These are phyloP conservation scores for Obelidium mucronatum DNA, from an alignment of 192 early-diverging fungal genomes.

Conservation along the genomic window DNA sequence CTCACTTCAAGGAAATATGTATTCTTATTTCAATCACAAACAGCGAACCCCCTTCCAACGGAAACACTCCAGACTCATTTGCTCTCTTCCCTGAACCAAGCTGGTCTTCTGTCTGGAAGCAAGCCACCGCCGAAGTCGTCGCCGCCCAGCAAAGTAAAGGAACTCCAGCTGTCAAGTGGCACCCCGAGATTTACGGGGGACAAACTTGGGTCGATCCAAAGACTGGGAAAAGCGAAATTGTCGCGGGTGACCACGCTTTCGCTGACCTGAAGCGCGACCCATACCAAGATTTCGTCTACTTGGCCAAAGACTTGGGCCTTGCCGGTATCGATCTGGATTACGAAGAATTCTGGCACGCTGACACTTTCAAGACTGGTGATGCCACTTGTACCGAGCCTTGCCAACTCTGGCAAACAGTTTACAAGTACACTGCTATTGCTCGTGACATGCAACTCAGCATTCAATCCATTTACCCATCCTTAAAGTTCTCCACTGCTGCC, in stretches of 20 bases:
- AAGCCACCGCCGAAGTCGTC: neutral
- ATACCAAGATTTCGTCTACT: conserved; percentile 17
- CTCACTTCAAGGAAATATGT: no score
- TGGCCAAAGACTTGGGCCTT: conserved; percentile 10
- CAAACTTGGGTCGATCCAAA: neutral
- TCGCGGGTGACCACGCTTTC: neutral
- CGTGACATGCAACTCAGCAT: conserved; percentile 5
- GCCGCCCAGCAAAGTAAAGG: neutral
- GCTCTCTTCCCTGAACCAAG: conserved; percentile 3
- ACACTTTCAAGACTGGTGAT: conserved; percentile 19
- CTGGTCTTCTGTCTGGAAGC: neutral
- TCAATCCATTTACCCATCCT: neutral
- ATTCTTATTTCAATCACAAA: no score
- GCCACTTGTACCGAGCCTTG: conserved; percentile 2
- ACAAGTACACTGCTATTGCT: conserved; percentile 11
- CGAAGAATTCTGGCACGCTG: conserved; percentile 30
- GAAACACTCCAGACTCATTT: neutral
- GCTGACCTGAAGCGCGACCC: conserved; percentile 6
- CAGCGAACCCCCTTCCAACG: conserved; percentile 1
- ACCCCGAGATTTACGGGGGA: conserved; percentile 8
- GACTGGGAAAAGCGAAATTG: neutral
- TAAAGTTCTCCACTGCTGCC: conserved; percentile 1
- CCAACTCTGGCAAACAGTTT: conserved; percentile 9
- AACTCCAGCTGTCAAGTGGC: conserved; percentile 3
- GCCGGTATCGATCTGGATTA: conserved; percentile 24